These are phyloP conservation scores for Secale cereale DNA, from an alignment of 176 grass and related monocot genomes.

Conservation along the genomic window DNA sequence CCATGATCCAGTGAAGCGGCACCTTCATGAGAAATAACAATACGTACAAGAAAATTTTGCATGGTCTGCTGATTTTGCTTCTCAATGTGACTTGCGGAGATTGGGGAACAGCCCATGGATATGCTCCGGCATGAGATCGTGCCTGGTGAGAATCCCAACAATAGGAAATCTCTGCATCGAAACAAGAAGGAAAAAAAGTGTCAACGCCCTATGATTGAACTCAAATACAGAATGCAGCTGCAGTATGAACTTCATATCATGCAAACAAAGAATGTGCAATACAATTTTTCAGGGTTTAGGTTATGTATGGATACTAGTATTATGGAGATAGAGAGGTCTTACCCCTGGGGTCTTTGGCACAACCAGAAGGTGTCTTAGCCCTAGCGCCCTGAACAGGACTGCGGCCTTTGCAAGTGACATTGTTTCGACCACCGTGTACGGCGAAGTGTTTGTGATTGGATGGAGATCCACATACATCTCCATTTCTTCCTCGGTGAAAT, in stretches of 20 bases:
- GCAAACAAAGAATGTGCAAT: neutral
- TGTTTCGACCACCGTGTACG: constrained; percentile 85
- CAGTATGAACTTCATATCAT: neutral
- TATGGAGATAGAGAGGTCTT: constrained; percentile 26
- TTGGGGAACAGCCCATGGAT: constrained; percentile 79
- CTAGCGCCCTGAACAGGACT: constrained; percentile 74
- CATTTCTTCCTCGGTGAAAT: constrained; percentile 75
- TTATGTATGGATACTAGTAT: neutral
- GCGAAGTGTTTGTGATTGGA: constrained; percentile 77
- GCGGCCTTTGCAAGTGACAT: constrained; percentile 93
- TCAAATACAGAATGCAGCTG: neutral
- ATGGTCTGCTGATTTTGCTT: neutral
- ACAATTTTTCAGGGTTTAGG: neutral
- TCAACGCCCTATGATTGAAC: neutral
- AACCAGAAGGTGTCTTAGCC: constrained; percentile 75
- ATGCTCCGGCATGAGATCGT: constrained; percentile 92
- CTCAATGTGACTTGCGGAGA: constrained; percentile 44
- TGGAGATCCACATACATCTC: constrained; percentile 94
- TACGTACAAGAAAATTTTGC: neutral
- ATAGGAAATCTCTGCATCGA: constrained; percentile 82
- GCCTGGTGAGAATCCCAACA: constrained; percentile 86
- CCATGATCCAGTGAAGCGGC: neutral
- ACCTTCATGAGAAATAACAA: neutral
- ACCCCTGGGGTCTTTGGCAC: constrained; percentile 91
- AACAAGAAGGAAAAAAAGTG: constrained; percentile 20